phyloP scores from a whole-genome alignment of 176 grass and related monocot genomes.

The Alopecurus myosuroides region DNA sequence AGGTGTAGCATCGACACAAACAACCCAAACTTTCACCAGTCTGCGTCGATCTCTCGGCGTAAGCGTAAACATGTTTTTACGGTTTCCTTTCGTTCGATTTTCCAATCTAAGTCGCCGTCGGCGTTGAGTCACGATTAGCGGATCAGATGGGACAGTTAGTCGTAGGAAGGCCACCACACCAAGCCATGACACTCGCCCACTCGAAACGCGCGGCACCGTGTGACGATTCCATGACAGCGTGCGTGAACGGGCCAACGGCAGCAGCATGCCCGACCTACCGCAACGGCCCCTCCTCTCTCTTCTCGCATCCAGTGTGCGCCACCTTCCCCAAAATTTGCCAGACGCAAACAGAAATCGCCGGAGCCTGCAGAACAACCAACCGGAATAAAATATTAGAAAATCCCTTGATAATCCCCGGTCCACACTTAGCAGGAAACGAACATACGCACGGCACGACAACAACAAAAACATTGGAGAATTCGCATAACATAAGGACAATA shows the following conservation, averaged over 20 bases:
- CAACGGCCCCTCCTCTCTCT: not conserved
- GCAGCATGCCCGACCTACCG: constrained; percentile 33
- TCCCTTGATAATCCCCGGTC: not conserved
- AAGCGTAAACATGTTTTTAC: not conserved
- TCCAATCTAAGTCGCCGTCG: not conserved
- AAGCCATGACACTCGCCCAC: not conserved
- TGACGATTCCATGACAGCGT: not conserved
- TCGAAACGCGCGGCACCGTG: not conserved
- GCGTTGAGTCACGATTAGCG: not conserved
- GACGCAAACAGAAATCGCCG: not conserved
- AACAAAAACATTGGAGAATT: not conserved
- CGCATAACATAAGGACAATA: not conserved
- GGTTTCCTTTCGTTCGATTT: not conserved
- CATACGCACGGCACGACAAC: not conserved
- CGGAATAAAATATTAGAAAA: not conserved
- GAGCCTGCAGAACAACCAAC: not conserved
- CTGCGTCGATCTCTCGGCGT: not conserved
- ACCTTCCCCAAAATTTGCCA: not conserved
- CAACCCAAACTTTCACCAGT: not conserved
- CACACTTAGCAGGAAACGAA: not conserved
- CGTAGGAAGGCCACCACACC: constrained; percentile 9
- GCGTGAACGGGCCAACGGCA: constrained; percentile 12
- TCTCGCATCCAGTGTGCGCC: not conserved
- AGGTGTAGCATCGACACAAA: no score
- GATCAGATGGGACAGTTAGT: not conserved